Percentiles rank a stretch among this genome's conserved stretches.
These are phyloP conservation scores for Aspergillus cejpii DNA, from an alignment of 2,329 filamentous ascomycete species.

Conservation along the genomic window DNA sequence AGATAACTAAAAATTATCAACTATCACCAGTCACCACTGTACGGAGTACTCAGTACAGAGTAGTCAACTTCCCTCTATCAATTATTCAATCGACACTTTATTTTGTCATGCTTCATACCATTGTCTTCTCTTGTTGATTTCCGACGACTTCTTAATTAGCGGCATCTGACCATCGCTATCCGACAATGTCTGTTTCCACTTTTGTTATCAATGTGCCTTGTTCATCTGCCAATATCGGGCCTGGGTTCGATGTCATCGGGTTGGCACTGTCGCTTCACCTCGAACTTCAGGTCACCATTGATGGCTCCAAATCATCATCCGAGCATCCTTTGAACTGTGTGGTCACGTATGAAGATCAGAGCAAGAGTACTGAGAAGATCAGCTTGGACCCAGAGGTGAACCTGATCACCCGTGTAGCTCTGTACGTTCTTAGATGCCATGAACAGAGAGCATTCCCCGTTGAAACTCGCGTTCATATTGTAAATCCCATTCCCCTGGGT, in stretches of 20 bases:
- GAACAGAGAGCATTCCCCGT: slow-evolving; percentile 74
- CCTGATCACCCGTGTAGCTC: slow-evolving; percentile 84
- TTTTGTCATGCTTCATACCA: neutral
- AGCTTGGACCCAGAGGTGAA: slow-evolving; percentile 78
- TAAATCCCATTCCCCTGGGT: slow-evolving; percentile 89
- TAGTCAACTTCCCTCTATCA: neutral
- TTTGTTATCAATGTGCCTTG: slow-evolving; percentile 76
- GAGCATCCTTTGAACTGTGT: slow-evolving; percentile 57
- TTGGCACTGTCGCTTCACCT: slow-evolving; percentile 91
- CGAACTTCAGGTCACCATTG: slow-evolving; percentile 74
- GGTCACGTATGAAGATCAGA: slow-evolving; percentile 83
- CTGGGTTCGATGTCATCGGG: slow-evolving; percentile 93
- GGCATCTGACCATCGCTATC: neutral
- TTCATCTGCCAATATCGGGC: slow-evolving; percentile 95
- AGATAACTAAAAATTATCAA: too few relatives aligned
- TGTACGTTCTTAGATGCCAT: slow-evolving; percentile 93
- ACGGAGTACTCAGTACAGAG: neutral
- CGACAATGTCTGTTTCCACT: slow-evolving; percentile 33
- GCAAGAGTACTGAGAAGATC: slow-evolving; percentile 64
- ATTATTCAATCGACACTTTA: neutral
- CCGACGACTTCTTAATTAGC: neutral
- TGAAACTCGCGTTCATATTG: slow-evolving; percentile 87
- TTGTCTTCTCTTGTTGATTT: neutral
- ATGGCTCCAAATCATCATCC: slow-evolving; percentile 45
- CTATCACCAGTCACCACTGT: neutral